phyloP scores from a whole-genome alignment of 257 asterid genomes.

The Coffea canephora region DNA sequence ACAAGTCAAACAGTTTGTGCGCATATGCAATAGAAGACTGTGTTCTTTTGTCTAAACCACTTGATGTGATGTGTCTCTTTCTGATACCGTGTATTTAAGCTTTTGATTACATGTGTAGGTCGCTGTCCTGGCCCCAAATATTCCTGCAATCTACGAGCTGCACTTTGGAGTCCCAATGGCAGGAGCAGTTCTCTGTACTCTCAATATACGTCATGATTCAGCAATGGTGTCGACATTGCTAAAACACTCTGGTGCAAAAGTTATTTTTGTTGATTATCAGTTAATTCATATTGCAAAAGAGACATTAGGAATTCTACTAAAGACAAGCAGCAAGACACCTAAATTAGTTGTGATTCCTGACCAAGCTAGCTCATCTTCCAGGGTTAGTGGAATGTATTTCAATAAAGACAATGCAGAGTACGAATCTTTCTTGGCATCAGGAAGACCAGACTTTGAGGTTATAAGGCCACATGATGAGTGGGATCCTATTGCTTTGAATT shows the following conservation, averaged over 20 bases:
- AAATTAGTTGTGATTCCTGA: conserved; percentile 21
- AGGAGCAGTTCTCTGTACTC: conserved; percentile 36
- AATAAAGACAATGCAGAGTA: conserved; percentile 16
- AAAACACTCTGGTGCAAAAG: conserved; percentile 32
- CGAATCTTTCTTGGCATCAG: conserved; percentile 25
- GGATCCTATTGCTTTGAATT: conserved; percentile 37
- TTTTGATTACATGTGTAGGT: conserved; percentile 21
- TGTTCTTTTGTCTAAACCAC: neutral
- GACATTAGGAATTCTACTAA: conserved; percentile 22
- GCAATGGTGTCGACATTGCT: conserved; percentile 23
- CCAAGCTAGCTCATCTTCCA: neutral
- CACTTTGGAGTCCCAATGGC: conserved; percentile 41
- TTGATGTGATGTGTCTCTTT: neutral
- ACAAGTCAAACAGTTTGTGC: neutral
- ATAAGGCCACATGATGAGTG: conserved; percentile 29
- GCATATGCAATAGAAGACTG: neutral
- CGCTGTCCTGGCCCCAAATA: conserved; percentile 36
- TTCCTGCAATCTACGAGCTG: conserved; percentile 37
- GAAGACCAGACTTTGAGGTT: conserved; percentile 27
- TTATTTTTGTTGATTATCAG: conserved; percentile 30
- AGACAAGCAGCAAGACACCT: conserved; percentile 17
- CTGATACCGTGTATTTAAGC: neutral
- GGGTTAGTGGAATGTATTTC: neutral
- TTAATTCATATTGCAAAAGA: conserved; percentile 22
- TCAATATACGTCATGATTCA: conserved; percentile 35